phyloP scores from a whole-genome alignment of 2,329 filamentous ascomycete species.

The Fusarium decemcellulare region DNA sequence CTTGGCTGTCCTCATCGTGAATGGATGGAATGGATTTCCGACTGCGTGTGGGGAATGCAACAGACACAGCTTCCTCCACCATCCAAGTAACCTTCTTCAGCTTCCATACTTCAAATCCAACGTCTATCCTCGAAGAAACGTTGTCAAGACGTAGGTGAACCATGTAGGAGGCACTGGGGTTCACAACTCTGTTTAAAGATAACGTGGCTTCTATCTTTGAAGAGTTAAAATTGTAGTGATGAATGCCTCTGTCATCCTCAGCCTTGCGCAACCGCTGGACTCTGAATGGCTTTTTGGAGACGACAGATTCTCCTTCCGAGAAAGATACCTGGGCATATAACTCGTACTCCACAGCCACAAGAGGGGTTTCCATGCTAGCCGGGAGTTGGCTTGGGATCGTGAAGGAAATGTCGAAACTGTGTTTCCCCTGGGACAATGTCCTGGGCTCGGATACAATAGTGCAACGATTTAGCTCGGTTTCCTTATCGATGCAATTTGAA shows the following conservation, averaged over 20 bases:
- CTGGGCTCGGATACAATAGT: neutral
- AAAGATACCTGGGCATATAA: neutral
- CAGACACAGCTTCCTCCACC: neutral
- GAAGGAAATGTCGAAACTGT: neutral
- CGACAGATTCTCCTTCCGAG: neutral
- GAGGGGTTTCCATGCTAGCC: neutral
- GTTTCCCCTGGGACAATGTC: neutral
- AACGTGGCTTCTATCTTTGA: neutral
- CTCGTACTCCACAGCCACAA: neutral
- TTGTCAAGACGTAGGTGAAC: neutral
- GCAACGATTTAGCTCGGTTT: neutral
- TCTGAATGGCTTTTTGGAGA: neutral
- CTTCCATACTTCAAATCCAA: constrained; percentile 1
- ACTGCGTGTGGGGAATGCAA: neutral
- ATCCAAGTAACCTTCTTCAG: constrained; percentile 1
- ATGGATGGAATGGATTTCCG: too few species aligned
- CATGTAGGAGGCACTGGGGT: neutral
- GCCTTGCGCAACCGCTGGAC: neutral
- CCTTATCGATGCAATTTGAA: neutral
- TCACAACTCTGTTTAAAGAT: neutral
- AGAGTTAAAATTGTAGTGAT: neutral
- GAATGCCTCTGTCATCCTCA: neutral
- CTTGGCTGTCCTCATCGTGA: neutral
- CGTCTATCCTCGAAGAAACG: neutral
- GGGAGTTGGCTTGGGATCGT: neutral